Percentiles rank a stretch among this genome's conserved stretches.
Evolutionary conservation across 495 filamentous ascomycete genomes (phyloP).

Genomic region (Xanthoparmelia taractica): DNA sequence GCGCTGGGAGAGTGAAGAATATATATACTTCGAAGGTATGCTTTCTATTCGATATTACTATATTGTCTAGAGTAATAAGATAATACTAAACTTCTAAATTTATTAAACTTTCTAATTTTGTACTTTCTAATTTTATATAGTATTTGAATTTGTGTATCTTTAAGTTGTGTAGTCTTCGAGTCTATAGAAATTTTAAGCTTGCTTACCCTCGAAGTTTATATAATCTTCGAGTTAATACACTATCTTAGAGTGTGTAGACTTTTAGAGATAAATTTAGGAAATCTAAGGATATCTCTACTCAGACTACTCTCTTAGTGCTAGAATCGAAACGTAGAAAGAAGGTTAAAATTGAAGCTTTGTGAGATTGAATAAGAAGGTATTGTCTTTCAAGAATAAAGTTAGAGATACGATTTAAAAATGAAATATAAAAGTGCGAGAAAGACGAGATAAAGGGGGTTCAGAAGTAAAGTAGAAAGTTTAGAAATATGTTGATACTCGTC

Average conservation of each 20-base stretch:
- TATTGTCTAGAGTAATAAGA: no score
- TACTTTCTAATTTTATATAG: no score
- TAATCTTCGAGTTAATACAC: neutral
- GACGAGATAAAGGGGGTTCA: no score
- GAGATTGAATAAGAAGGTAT: no score
- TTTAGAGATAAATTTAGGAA: neutral
- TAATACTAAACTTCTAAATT: no score
- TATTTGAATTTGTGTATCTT: no score
- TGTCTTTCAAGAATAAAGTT: no score
- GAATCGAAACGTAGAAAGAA: neutral
- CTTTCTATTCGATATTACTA: neutral
- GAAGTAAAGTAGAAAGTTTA: no score
- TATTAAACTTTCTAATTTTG: no score
- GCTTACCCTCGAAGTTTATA: neutral
- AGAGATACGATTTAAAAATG: no score
- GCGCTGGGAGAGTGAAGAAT: neutral
- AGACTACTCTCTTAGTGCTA: neutral
- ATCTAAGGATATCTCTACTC: neutral
- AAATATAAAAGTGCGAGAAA: no score
- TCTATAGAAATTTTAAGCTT: neutral
- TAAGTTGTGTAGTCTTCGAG: neutral
- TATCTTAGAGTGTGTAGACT: neutral
- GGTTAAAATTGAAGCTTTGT: neutral
- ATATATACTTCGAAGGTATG: neutral
- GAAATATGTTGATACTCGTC: no score